These are phyloP conservation scores for Mycosphaerelloides madeirae DNA, from an alignment of 2,329 filamentous ascomycete species.

Conservation along the genomic window DNA sequence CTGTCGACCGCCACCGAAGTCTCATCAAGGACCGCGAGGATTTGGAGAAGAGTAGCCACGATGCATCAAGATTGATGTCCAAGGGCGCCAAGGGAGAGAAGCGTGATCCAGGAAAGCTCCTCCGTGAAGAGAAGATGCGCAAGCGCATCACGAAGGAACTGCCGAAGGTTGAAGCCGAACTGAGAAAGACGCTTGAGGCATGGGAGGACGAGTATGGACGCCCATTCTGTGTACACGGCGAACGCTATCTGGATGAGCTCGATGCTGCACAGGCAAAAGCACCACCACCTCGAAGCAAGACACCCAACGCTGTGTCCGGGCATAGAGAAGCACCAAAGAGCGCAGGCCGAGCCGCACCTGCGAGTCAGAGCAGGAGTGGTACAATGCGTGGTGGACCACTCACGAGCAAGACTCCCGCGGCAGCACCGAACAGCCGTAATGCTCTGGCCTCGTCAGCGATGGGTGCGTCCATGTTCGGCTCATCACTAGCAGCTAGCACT, in stretches of 20 bases:
- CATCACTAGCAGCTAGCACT: conserved; percentile 19
- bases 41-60: conserved; percentile 83
- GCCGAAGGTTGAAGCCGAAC: conserved; percentile 81
- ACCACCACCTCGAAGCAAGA: conserved; percentile 58
- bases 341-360: conserved; percentile 18
- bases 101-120: conserved; percentile 86
- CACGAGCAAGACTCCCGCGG: conserved; percentile 42
- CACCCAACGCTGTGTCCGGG: conserved; percentile 47
- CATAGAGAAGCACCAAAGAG: conserved; percentile 29
- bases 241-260: conserved; percentile 84
- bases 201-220: conserved; percentile 95
- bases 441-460: conserved; percentile 29
- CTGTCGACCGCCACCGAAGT: conserved; percentile 77
- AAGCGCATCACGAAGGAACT: conserved; percentile 96
- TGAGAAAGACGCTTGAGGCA: conserved; percentile 71
- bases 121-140: conserved; percentile 96
- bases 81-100: conserved; percentile 90
- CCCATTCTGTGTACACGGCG: conserved; percentile 87
- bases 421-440: conserved; percentile 25
- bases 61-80: conserved; percentile 86
- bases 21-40: conserved; percentile 84
- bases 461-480: conserved; percentile 28
- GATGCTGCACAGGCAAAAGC: conserved; percentile 58
- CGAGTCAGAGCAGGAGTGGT: conserved; percentile 31
- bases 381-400: conserved; percentile 41